A percentile compares a stretch with the other conserved stretches of the same genome.
phyloP scores from a whole-genome alignment of 139 green algal species.

The Closterium sp. region DNA sequence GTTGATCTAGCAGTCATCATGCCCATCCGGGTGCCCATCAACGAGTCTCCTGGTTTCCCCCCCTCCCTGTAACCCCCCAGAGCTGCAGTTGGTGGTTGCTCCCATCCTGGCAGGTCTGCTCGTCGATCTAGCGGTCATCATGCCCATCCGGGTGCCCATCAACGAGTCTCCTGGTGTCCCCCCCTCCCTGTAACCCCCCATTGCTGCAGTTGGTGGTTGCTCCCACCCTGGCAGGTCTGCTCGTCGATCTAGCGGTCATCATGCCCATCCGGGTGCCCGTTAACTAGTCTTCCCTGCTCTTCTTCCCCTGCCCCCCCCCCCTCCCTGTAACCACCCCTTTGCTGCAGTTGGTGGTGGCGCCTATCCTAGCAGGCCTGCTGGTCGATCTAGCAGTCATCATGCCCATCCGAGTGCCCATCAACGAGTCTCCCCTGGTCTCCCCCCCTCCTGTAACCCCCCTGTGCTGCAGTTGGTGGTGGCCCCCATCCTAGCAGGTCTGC shows the following conservation, averaged over 20 bases:
- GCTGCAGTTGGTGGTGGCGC: slow-evolving; percentile 5
- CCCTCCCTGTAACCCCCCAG: no score
- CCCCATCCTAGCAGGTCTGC: slow-evolving; percentile 22
- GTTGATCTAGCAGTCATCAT: slow-evolving; percentile 46
- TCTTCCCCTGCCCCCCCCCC: slow-evolving; percentile 55
- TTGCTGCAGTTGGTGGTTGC: no score
- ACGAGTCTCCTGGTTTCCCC: no score
- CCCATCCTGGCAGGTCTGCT: slow-evolving; percentile 31
- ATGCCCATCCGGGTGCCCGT: slow-evolving; percentile 52
- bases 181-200: no score
- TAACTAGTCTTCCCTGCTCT: slow-evolving; percentile 46
- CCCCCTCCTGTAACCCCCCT: no score
- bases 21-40: slow-evolving; percentile 48
- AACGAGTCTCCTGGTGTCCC: no score
- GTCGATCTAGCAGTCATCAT: slow-evolving; percentile 47
- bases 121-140: slow-evolving; percentile 36
- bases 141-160: slow-evolving; percentile 48
- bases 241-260: slow-evolving; percentile 45
- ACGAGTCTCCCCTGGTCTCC: slow-evolving; percentile 47
- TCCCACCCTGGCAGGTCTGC: slow-evolving; percentile 14
- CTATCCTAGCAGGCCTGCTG: slow-evolving; percentile 28
- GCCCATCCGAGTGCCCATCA: slow-evolving; percentile 46
- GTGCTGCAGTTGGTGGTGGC: slow-evolving; percentile 14
- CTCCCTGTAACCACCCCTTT: neutral
- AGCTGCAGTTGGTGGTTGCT: no score